Evolutionary conservation across 179 eudicot genomes (phyloP).

Genomic region (Gypsophila paniculata): DNA sequence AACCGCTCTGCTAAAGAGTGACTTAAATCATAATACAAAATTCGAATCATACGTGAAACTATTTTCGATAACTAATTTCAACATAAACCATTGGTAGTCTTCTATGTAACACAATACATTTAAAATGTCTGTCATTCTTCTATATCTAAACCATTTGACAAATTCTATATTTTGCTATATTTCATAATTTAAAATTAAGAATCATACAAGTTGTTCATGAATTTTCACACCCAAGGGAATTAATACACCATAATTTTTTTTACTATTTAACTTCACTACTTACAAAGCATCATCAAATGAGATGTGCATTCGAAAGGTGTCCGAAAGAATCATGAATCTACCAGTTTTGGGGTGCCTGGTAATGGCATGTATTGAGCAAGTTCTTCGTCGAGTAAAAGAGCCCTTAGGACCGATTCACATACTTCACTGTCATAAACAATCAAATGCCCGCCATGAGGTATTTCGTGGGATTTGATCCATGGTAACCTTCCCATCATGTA

Average conservation of each 20-base stretch:
- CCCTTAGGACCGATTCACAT: conserved; percentile 67
- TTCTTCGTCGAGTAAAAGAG: conserved; percentile 73
- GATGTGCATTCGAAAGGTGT: conserved; percentile 6
- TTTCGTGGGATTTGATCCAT: conserved; percentile 77
- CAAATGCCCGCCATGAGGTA: conserved; percentile 80
- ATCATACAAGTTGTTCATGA: conserved; percentile 5
- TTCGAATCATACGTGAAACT: too few species aligned
- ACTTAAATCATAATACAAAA: too few species aligned
- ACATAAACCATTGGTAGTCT: too few species aligned
- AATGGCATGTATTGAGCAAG: conserved; percentile 30
- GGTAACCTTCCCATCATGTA: conserved; percentile 47
- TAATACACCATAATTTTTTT: conserved; percentile 16
- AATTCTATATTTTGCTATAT: not conserved
- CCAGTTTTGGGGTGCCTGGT: conserved; percentile 23
- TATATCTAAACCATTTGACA: not conserved
- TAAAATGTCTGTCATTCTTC: not conserved
- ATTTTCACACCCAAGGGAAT: conserved; percentile 9
- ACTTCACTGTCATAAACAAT: conserved; percentile 66
- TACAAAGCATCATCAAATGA: conserved; percentile 33
- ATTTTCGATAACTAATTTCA: too few species aligned
- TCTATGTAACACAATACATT: conserved; percentile 3
- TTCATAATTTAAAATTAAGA: conserved; percentile 1
- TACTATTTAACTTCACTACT: conserved; percentile 28
- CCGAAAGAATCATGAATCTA: conserved; percentile 22
- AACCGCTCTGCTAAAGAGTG: too few species aligned